Evolutionary conservation across 345 rosid genomes (phyloP), one percentile per base, ranked within the genome.

Genomic region (Brassica napus): DNA sequence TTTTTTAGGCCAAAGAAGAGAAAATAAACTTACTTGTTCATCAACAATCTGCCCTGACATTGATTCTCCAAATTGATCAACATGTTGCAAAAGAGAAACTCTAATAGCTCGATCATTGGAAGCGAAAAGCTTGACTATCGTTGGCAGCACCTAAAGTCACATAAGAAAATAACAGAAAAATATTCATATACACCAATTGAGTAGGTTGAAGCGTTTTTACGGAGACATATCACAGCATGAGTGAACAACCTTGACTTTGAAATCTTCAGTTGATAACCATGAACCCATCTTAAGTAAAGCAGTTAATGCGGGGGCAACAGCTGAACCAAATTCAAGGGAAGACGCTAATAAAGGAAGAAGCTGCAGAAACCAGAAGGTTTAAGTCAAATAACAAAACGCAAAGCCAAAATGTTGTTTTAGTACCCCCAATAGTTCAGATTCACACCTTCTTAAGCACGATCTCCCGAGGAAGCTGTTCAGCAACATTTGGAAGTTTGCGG

Each of bases 391-490:
- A 28, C 69, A 63, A 81, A 68, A 76, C 30, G 9, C n/a, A 63
- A 77, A 78, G 42, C 28, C 18, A n/a, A n/a, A n/a, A n/a, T n/a
- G n/a, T n/a, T n/a, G n/a, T n/a, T n/a, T n/a, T 71, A 81, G 12
- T 74, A 65, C 9, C n/a, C 66, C 77, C 44, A 74, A 35, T 65
- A 28, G 71, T 71, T 77, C 58, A 79, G 77, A 70, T 71, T 55
- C 82, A 68, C 54, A 91, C 99, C 94, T 93, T 93, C 86, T 92
- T 93, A 78, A 95, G 85, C 76, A 91, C 99, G 37, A 93, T 95
- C 84, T 87, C 94, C 28, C 98, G 94, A 81, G 99, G 99, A 82
- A 95, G 97, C 86, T 95, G 99, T 84, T 95, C 98, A 49, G 97
- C 88, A 82, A 95, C 81, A 88, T 87, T 95, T 82, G 98, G 97